A percentile compares a stretch with the other conserved stretches of the same genome.
These are phyloP conservation scores for Talaromyces trachyspermus DNA, from an alignment of 495 filamentous ascomycete species.

Conservation along the genomic window DNA sequence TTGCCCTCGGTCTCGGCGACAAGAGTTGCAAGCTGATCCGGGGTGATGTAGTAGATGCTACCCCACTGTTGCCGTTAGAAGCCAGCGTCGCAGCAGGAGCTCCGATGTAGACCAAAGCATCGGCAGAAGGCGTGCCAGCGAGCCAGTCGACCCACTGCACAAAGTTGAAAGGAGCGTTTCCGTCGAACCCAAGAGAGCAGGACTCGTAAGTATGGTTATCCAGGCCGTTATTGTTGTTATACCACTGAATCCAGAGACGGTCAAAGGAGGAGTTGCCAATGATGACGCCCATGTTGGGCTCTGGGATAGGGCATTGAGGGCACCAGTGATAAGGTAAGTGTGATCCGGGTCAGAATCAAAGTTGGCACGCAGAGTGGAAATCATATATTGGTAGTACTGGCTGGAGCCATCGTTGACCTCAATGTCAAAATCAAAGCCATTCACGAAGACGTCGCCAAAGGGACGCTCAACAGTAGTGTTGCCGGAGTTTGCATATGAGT, in stretches of 20 bases:
- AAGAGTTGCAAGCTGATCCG: slow-evolving; percentile 27
- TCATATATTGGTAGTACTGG: slow-evolving; percentile 34
- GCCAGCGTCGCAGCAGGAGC: slow-evolving; percentile 28
- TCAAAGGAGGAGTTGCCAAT: slow-evolving; percentile 24
- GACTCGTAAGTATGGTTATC: slow-evolving; percentile 2
- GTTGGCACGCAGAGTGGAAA: slow-evolving; percentile 34
- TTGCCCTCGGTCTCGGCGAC: slow-evolving; percentile 25
- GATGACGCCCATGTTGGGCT: slow-evolving; percentile 42
- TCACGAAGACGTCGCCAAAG: slow-evolving; percentile 45
- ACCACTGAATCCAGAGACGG: slow-evolving; percentile 39
- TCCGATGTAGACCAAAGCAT: slow-evolving; percentile 44
- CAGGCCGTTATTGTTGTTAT: slow-evolving; percentile 28
- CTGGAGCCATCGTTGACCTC: slow-evolving; percentile 16
- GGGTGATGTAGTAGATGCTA: slow-evolving; percentile 36
- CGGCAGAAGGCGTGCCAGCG: slow-evolving; percentile 25
- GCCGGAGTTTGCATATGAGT: slow-evolving; percentile 33
- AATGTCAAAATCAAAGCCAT: slow-evolving; percentile 56
- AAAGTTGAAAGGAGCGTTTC: slow-evolving; percentile 37
- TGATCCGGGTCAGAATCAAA: slow-evolving; percentile 38
- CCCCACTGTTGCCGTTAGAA: slow-evolving; percentile 28
- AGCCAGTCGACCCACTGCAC: slow-evolving; percentile 38
- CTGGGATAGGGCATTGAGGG: slow-evolving; percentile 52
- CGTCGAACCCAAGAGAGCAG: slow-evolving; percentile 4
- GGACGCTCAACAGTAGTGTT: slow-evolving; percentile 31
- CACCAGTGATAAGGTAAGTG: slow-evolving; percentile 49